Evolutionary conservation across 768 basidiomycete genomes (phyloP), one percentile per base, ranked within the genome.

Genomic region (Punctularia strigosozonata): DNA sequence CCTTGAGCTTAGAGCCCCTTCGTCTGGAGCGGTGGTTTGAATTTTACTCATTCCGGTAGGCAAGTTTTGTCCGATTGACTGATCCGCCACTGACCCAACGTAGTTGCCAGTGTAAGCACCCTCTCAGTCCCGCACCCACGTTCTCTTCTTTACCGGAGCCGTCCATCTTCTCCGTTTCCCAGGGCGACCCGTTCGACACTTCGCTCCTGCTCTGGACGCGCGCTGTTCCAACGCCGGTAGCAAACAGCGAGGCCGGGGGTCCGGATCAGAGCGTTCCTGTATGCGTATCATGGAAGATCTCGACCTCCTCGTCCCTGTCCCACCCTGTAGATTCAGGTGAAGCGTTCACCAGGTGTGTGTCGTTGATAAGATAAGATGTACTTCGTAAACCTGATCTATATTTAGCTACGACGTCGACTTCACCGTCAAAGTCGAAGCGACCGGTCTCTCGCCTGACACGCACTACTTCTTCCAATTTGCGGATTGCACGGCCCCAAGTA

Each of bases 181-280:
- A 73, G 66, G 73, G 73, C 5, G 72, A 77, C 47, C 73, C 75
- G 4, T 62, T 69, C 34, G 68, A 69, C 42, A 62, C 60, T 15
- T 73, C 71, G 18, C 62, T 75, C 25, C 59, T 74, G 25, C 60
- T 75, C 14, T 77, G 75, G 74, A 77, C 74, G 3, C 69, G 71
- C 18, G 70, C 74, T 2, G 56, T 60, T 15, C 64, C 69, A 8
- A 31, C 48, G 12, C 38, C 43, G 3, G 45, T 55, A 17, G 57
- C 58, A 15, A 43, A 50, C 23, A 44, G 42, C 18, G 52, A 56
- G 18, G 36, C 51, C 12, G 31, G 51, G 26, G 47, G 54, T 35
- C 69, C 67, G 0, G 69, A 71, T 47, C 62, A 67, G 42, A 67
- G 65, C 46, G 64, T 72, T 13, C 71, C 72, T 14, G 62, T 69